Evolutionary conservation across 306 rosid genomes (phyloP), one percentile per base, ranked within the genome.

Genomic region (Sesbania bispinosa): DNA sequence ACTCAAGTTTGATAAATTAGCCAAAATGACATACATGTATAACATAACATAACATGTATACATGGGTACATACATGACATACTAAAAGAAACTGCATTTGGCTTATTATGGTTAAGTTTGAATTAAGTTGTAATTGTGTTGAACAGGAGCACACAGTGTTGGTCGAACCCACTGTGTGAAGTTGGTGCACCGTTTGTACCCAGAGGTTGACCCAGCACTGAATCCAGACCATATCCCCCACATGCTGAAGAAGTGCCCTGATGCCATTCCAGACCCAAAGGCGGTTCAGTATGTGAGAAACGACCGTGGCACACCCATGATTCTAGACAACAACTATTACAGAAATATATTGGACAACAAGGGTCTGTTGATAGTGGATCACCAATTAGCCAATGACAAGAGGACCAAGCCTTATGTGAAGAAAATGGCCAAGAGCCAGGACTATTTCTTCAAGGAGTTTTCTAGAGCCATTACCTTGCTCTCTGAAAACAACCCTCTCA

Each of bases 221-320:
- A 94, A 94, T 75, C 92, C 93, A 0, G 82, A 81, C 36, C 98
- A 94, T 48, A 82, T 94, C 0, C 89, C 86, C 29, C 98, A 94
- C 89, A 87, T 94, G 91, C 88, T 94, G 16, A 82, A 94, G 88
- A 94, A 94, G 83, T 94, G 98, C 77, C 98, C 97, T 0, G 98
- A 91, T 5, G 16, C 85, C 16, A 87, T 94, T 69, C 98, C 98
- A 1, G 97, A 91, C 60, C 98, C 98, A 0, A 94, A 94, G 78
- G 98, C 98, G 0, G 98, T 94, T 4, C 97, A 94, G 30, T 94
- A 94, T 30, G 98, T 94, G 77, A 83, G 98, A 65, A 94, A 94
- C 24, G 98, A 94, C 82, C 90, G 99, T 7, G 99, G 99, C 2
- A 94, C 97, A 0, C 99, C 97, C 7, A 94, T 94, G 99, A 38